Evolutionary conservation across 805 yeast genomes (phyloP), one percentile per base, ranked within the genome.

Genomic region (Sungouiozyma intestinalis): DNA sequence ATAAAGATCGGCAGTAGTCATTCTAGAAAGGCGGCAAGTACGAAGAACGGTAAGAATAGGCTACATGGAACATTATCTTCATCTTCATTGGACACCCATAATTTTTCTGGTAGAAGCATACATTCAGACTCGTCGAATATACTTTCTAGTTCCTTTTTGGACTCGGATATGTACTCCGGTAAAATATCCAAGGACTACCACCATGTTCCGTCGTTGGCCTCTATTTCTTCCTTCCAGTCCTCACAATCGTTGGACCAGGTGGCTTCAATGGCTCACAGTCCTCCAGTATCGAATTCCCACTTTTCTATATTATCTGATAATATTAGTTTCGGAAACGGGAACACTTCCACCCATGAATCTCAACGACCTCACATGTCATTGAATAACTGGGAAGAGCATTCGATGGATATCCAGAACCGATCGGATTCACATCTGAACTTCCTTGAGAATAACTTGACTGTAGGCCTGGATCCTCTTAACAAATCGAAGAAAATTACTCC

Each of bases 201-300:
- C 15, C 58, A 54, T 36, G 55, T 53, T 3, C 53, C 60, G 24
- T 52, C 59, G 9, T 41, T 55, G 36, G 57, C 57, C 1, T 58
- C 64, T 3, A 48, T 57, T n/a, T 55, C 62, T 6, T 58, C 63
- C 2, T 43, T 58, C 21, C 59, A 58, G 31, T 60, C 64, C 2
- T 50, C 60, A 15, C 59, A 58, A 21, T 60, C 63, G 7, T 43
- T 58, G 16, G 62, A 58, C 31, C 60, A 57, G 32, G 54, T 51
- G 33, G 44, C 57, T 35, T 39, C 52, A 8, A 43, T 57, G 4
- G 62, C 62, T n/a, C 54, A 55, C 36, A 55, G 58, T 21, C 59
- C 62, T 4, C 48, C 54, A n/a, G 38, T 56, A 38, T 33, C 46
- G n/a, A 44, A 41, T 14, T 32, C 41, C 40, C 45, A 41, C 13